Evolutionary conservation across 306 rosid genomes (phyloP).

Genomic region (Cajanus cajan): DNA sequence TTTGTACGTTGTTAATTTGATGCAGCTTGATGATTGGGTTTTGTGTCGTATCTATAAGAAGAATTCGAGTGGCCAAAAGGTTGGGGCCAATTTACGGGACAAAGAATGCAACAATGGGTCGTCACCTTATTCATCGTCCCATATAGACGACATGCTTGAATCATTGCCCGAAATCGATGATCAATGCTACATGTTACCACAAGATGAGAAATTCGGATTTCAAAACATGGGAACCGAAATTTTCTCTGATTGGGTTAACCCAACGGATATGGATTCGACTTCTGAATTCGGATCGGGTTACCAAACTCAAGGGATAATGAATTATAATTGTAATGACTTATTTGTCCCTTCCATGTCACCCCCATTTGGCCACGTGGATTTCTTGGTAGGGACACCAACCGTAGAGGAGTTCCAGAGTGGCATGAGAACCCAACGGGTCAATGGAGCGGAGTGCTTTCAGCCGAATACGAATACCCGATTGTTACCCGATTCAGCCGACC

Average conservation of each 20-base stretch:
- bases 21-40: slow-evolving; percentile 93
- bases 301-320: slow-evolving; percentile 39
- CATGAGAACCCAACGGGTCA: slow-evolving; percentile 34
- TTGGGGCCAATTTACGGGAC: slow-evolving; percentile 18
- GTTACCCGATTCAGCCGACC: slow-evolving; percentile 35
- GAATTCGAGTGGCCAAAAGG: slow-evolving; percentile 49
- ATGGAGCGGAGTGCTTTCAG: slow-evolving; percentile 14
- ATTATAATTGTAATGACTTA: slow-evolving; percentile 37
- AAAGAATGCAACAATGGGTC: slow-evolving; percentile 65
- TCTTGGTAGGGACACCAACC: not conserved
- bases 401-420: slow-evolving; percentile 92
- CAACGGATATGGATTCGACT: slow-evolving; percentile 44
- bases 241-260: slow-evolving; percentile 64
- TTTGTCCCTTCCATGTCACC: slow-evolving; percentile 56
- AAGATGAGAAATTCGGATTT: slow-evolving; percentile 45
- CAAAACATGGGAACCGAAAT: slow-evolving; percentile 38
- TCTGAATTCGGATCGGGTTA: slow-evolving; percentile 40
- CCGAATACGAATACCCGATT: slow-evolving; percentile 33
- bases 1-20: not conserved
- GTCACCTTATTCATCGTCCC: slow-evolving; percentile 59
- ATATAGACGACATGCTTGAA: slow-evolving; percentile 65
- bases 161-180: slow-evolving; percentile 61
- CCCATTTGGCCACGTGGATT: slow-evolving; percentile 34
- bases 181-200: slow-evolving; percentile 50
- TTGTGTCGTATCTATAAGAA: slow-evolving; percentile 89